Percentiles rank a stretch among this genome's conserved stretches.
Conservation (phyloP, 73 alveolate species). For the Tetrahymena malaccensis region DNA sequence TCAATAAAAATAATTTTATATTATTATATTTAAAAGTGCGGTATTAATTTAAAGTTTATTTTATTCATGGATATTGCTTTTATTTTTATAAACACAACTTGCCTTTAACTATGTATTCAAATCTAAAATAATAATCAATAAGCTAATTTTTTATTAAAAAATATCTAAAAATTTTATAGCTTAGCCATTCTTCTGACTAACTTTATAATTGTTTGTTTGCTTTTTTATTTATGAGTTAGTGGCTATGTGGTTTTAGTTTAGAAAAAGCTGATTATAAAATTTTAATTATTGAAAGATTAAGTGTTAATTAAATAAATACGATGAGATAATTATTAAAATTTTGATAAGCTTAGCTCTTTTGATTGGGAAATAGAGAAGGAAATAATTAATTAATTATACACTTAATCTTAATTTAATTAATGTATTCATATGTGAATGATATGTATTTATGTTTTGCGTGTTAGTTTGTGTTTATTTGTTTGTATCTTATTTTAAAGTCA, state of each 20-base stretch:
- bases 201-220: no score
- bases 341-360: neutral
- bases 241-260: neutral
- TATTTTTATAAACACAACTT: neutral
- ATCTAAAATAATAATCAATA: neutral
- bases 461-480: no score
- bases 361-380: neutral
- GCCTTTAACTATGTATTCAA: neutral
- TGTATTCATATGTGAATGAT: neutral
- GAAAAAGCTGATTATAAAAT: neutral
- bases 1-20: no score
- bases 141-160: neutral
- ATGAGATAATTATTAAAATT: neutral
- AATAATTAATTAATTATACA: neutral
- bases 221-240: neutral
- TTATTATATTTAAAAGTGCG: no score
- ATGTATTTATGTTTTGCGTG: no score
- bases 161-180: neutral
- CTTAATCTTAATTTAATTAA: neutral
- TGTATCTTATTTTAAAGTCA: neutral
- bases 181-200: neutral
- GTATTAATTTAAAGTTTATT: no score
- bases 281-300: neutral
- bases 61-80: neutral
- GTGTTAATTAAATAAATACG: neutral